Base-by-base conservation (phyloP, 78 protist species). In the Dictyostelium capitatum region DNA sequence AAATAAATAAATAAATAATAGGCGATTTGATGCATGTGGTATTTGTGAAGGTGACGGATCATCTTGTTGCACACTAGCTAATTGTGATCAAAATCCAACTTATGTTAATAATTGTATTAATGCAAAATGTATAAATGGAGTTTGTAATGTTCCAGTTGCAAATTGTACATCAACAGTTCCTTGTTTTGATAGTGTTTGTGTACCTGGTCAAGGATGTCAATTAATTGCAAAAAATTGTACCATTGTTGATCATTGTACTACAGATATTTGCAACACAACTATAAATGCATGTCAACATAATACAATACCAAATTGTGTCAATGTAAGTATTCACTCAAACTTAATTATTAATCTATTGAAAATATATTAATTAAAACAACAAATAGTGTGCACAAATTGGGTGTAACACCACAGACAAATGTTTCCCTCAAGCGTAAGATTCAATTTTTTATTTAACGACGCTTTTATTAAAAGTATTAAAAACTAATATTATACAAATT, bases 21-120 rank as follows among this genome's bases (percentile, higher is more conserved):
- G 12, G n/a, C 2, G 1, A 7, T 74, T n/a, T 73, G 82, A 83
- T 46, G 59, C 32, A 12, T 70, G 82, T 83, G 82, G 91, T 30
- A 78, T 85, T 7, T 85, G 92, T 32, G 79, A 75, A 43, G 92
- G 92, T 17, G 67, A 85, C 47, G 70, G 54, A 5, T 14, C 47
- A 14, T 53, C 41, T 51, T 77, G 82, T 77, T 77, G 82, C 54
- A 28, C 30, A 3, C 28, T 48, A 30, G 10, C 32, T 19, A 70
- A 77, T 77, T 30, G 82, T 77, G 82, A 30, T 17, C 15, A n/a
- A 7, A 51, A 47, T 19, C 57, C 80, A 62, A 25, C 4, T n/a
- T 62, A 62, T 28, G 28, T 28, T 23, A 7, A 23, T 11, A 62
- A 12, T 25, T 62, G 72, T 28, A 3, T 62, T 5, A 10, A 62